These are phyloP conservation scores for Pichia exigua DNA, from an alignment of 805 yeast genomes.

Conservation along the genomic window DNA sequence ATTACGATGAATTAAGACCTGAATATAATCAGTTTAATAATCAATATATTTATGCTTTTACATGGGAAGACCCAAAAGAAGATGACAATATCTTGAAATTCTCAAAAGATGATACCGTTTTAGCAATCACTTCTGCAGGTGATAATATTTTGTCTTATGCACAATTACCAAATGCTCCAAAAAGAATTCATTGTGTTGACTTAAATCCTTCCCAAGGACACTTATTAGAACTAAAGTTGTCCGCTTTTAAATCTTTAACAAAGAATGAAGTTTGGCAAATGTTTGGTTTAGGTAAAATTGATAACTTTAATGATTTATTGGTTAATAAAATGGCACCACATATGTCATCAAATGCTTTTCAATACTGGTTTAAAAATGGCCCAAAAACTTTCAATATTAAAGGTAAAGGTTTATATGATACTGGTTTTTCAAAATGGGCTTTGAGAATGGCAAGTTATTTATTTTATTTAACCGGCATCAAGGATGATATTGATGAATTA, in stretches of 20 bases:
- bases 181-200: conserved; percentile 76
- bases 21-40: conserved; percentile 64
- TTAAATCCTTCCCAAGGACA: conserved; percentile 80
- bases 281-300: conserved; percentile 68
- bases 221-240: conserved; percentile 68
- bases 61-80: conserved; percentile 88
- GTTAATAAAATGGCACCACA: conserved; percentile 54
- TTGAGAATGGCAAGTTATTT: conserved; percentile 56
- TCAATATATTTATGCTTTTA: conserved; percentile 79
- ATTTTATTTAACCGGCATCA: conserved; percentile 49
- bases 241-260: conserved; percentile 51
- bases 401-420: conserved; percentile 64
- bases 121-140: conserved; percentile 83
- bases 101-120: conserved; percentile 56
- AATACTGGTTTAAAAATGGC: conserved; percentile 69
- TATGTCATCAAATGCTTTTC: conserved; percentile 73
- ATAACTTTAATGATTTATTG: conserved; percentile 43
- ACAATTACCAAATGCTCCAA: conserved; percentile 61
- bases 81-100: conserved; percentile 61
- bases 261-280: conserved; percentile 62
- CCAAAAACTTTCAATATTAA: conserved; percentile 43
- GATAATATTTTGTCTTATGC: conserved; percentile 76
- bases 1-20: conserved; percentile 64
- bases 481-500: conserved; percentile 42
- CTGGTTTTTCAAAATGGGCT: conserved; percentile 87